Percentiles rank a stretch among this genome's conserved stretches.
phyloP scores from a whole-genome alignment of 345 rosid genomes.

The Populus simonii region DNA sequence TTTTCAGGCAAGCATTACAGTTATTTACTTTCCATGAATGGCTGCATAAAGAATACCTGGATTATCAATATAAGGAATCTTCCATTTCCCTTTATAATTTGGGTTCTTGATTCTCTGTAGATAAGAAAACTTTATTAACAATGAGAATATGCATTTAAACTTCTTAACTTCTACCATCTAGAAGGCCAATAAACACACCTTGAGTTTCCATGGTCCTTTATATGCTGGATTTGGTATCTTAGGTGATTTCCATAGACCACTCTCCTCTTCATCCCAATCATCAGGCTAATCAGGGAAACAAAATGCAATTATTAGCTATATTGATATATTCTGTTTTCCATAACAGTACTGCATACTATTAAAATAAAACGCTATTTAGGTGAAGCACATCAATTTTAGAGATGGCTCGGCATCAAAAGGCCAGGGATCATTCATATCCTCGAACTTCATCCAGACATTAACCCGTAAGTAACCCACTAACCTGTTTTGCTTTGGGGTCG shows the following conservation, averaged over 20 bases:
- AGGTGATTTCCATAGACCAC: constrained; percentile 44
- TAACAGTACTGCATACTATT: neutral
- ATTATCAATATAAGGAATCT: constrained; percentile 82
- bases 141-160: neutral
- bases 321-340: neutral
- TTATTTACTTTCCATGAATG: neutral
- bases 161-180: neutral
- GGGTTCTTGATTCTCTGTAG: constrained; percentile 86
- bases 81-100: constrained; percentile 91
- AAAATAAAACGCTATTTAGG: neutral
- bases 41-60: constrained; percentile 48
- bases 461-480: constrained; percentile 5
- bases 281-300: constrained; percentile 31
- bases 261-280: constrained; percentile 47
- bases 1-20: neutral
- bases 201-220: constrained; percentile 47
- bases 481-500: constrained; percentile 41
- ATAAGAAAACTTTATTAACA: neutral
- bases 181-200: constrained; percentile 21
- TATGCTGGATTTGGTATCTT: constrained; percentile 46
- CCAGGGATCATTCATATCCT: neutral
- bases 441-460: neutral
- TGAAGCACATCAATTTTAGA: neutral
- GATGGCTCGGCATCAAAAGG: neutral
- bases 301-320: constrained; percentile 1